Evolutionary conservation across 768 basidiomycete genomes (phyloP).

Genomic region (Vararia minispora): DNA sequence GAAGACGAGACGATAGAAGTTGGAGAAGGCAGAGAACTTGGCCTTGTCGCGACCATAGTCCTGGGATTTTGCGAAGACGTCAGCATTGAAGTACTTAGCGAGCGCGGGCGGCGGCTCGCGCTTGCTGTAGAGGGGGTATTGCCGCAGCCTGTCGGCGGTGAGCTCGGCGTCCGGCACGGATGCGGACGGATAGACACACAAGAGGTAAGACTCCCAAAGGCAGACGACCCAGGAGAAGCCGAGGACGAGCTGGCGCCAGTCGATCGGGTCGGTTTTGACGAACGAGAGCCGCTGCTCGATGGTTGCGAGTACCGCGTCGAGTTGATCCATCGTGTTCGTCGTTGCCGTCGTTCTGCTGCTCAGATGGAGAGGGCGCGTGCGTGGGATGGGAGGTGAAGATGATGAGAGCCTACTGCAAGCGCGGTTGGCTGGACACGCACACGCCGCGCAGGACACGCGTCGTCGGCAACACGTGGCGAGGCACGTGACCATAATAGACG

Average conservation of each 20-base stretch:
- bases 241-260: conserved; percentile 81
- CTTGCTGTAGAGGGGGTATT: conserved; percentile 79
- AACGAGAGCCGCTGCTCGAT: conserved; percentile 59
- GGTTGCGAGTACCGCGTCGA: conserved; percentile 11
- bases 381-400: no score
- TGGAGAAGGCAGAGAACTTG: conserved; percentile 63
- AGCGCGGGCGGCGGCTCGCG: conserved; percentile 61
- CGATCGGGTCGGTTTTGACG: conserved; percentile 57
- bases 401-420: no score
- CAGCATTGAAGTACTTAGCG: conserved; percentile 50
- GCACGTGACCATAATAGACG: no score
- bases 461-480: no score
- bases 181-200: conserved; percentile 39
- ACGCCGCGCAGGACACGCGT: no score
- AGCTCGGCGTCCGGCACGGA: not conserved
- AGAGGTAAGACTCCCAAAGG: conserved; percentile 78
- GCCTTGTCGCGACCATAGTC: conserved; percentile 88
- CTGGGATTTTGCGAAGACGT: conserved; percentile 84
- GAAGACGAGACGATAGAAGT: conserved; percentile 60
- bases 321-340: conserved; percentile 13
- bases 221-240: conserved; percentile 64
- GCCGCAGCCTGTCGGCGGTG: conserved; percentile 40
- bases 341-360: no score
- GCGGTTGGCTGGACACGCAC: no score
- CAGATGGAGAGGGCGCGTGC: no score